Evolutionary conservation across 805 yeast species (phyloP).

Genomic region (Teunomyces funiuensis): DNA sequence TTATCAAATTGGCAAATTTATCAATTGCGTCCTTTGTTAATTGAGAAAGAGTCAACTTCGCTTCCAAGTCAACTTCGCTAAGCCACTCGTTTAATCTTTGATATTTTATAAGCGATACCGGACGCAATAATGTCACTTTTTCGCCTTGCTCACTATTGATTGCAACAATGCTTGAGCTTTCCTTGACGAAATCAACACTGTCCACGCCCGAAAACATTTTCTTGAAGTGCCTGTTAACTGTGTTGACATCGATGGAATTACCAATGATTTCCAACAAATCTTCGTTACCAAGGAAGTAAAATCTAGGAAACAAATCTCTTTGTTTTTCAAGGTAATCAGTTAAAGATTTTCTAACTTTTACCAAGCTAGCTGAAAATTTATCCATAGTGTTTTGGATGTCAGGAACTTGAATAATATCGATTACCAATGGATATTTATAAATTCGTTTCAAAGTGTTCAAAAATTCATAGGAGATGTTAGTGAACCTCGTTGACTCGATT

Average conservation of each 20-base stretch:
- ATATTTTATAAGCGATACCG: constrained; percentile 43
- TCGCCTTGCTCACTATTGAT: constrained; percentile 72
- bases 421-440: constrained; percentile 47
- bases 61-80: constrained; percentile 51
- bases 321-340: constrained; percentile 79
- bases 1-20: not conserved
- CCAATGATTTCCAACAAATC: constrained; percentile 85
- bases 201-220: constrained; percentile 73
- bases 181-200: constrained; percentile 36
- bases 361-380: constrained; percentile 55
- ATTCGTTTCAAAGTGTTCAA: constrained; percentile 49
- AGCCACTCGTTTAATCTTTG: constrained; percentile 64
- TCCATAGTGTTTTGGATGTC: constrained; percentile 49
- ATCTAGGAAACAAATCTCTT: constrained; percentile 73
- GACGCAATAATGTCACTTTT: constrained; percentile 36
- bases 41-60: constrained; percentile 48
- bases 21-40: constrained; percentile 25
- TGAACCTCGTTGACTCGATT: constrained; percentile 65
- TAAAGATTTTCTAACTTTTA: constrained; percentile 61
- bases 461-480: constrained; percentile 61
- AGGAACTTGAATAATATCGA: constrained; percentile 55
- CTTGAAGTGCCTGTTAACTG: constrained; percentile 58
- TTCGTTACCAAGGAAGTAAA: constrained; percentile 87
- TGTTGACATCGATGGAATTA: constrained; percentile 44
- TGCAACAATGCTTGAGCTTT: constrained; percentile 37